These are phyloP conservation scores for Sutorius australiensis DNA, from an alignment of 768 basidiomycete species.

Conservation along the genomic window DNA sequence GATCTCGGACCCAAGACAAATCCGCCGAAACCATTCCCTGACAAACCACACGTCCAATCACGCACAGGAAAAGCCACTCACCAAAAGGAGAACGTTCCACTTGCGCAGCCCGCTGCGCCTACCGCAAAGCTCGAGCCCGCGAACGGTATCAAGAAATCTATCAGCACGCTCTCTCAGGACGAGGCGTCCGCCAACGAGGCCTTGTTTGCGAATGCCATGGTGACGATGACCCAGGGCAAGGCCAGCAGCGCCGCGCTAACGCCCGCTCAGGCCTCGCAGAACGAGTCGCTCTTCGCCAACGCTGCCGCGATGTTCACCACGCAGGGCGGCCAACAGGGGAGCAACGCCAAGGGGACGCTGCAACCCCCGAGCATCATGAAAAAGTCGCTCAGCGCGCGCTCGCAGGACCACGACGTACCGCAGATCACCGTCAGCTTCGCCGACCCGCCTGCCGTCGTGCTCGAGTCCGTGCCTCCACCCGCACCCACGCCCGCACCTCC, in stretches of 20 bases:
- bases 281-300: slow-evolving; percentile 25
- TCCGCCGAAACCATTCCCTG: slow-evolving; percentile 9
- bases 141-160: slow-evolving; percentile 23
- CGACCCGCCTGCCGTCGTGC: neutral
- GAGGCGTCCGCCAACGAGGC: slow-evolving; percentile 25
- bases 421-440: slow-evolving; percentile 27
- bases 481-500: slow-evolving; percentile 11
- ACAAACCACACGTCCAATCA: slow-evolving; percentile 14
- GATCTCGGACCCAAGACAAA: slow-evolving; percentile 13
- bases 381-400: slow-evolving; percentile 25
- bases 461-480: slow-evolving; percentile 9
- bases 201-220: slow-evolving; percentile 25
- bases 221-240: slow-evolving; percentile 18
- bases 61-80: slow-evolving; percentile 14
- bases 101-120: slow-evolving; percentile 8
- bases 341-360: slow-evolving; percentile 3
- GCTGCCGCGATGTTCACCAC: slow-evolving; percentile 14
- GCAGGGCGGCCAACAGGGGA: slow-evolving; percentile 9
- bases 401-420: slow-evolving; percentile 25
- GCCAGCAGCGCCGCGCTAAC: slow-evolving; percentile 6
- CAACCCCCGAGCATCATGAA: slow-evolving; percentile 25
- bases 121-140: slow-evolving; percentile 22
- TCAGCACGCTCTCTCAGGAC: slow-evolving; percentile 24
- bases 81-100: slow-evolving; percentile 29
- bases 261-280: slow-evolving; percentile 19